Percentiles rank a stretch among this genome's conserved stretches.
Evolutionary conservation across 2,329 filamentous ascomycete genomes (phyloP).

Genomic region (Alternaria brassicae): DNA sequence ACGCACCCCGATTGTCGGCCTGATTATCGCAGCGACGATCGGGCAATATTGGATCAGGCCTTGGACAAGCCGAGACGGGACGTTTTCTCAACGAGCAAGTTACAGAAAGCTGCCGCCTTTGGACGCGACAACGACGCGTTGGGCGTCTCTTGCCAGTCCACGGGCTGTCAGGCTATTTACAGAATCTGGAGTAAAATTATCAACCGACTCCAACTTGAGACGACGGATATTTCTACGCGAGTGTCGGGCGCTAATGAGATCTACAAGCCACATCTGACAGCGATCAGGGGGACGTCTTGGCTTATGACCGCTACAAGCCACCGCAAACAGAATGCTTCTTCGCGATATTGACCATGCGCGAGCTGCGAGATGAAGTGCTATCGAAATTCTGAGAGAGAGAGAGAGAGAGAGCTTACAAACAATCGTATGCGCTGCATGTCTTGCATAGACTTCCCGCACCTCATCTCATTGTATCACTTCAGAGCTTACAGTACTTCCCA

Average conservation of each 20-base stretch:
- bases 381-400: not conserved
- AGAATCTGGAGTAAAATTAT: not conserved
- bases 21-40: not conserved
- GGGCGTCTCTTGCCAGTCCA: not conserved
- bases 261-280: conserved; percentile 2
- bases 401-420: not conserved
- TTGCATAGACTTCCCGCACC: not conserved
- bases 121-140: not conserved
- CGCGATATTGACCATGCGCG: not conserved
- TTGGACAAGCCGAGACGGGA: no score
- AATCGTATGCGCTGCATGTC: not conserved
- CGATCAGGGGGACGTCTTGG: conserved; percentile 8
- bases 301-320: conserved; percentile 5
- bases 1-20: not conserved
- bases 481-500: not conserved
- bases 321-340: not conserved
- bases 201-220: conserved; percentile 2
- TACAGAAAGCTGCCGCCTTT: not conserved
- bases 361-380: not conserved
- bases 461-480: not conserved
- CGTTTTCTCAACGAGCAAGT: not conserved
- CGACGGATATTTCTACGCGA: conserved; percentile 2
- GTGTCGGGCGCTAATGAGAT: conserved; percentile 12
- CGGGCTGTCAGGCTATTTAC: not conserved
- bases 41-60: no score